Conservation (phyloP, 2,329 filamentous ascomycete genomes). For the Nigrograna mackinnonii region DNA sequence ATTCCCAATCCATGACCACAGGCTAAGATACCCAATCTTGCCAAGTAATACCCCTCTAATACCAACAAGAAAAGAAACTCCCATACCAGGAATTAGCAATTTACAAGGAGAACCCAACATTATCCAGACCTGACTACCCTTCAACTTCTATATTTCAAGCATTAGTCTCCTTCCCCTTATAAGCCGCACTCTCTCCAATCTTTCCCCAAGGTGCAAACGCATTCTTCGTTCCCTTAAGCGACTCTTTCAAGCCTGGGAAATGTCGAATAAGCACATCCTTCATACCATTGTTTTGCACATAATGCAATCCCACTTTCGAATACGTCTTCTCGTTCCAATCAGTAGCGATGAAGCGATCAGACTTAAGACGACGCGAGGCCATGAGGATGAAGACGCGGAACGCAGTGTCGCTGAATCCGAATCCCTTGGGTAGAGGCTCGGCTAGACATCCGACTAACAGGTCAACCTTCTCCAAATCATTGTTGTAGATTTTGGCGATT, state of each 20-base stretch:
- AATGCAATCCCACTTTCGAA: slow-evolving; percentile 45
- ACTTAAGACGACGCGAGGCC: slow-evolving; percentile 48
- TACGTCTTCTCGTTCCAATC: slow-evolving; percentile 47
- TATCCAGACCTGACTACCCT: too few species aligned
- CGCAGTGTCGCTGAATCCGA: slow-evolving; percentile 54
- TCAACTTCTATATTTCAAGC: too few species aligned
- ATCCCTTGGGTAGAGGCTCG: slow-evolving; percentile 49
- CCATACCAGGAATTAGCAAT: too few species aligned
- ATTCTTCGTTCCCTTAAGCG: slow-evolving; percentile 27
- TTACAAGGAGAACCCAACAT: too few species aligned
- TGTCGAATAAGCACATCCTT: slow-evolving; percentile 48
- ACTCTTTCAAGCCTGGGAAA: slow-evolving; percentile 44
- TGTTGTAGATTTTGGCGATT: slow-evolving; percentile 43
- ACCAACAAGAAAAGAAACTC: too few species aligned
- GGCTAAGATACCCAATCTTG: too few species aligned
- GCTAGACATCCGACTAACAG: slow-evolving; percentile 46
- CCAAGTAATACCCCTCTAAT: too few species aligned
- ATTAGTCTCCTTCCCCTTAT: not conserved
- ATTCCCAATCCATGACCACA: too few species aligned
- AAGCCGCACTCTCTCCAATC: not conserved
- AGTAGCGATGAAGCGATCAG: slow-evolving; percentile 50
- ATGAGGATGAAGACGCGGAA: slow-evolving; percentile 53
- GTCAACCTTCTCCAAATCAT: slow-evolving; percentile 49
- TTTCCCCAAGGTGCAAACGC: not conserved
- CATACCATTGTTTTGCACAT: slow-evolving; percentile 50